These are phyloP conservation scores for Starmerella vitae DNA, from an alignment of 805 yeast species.

Conservation along the genomic window DNA sequence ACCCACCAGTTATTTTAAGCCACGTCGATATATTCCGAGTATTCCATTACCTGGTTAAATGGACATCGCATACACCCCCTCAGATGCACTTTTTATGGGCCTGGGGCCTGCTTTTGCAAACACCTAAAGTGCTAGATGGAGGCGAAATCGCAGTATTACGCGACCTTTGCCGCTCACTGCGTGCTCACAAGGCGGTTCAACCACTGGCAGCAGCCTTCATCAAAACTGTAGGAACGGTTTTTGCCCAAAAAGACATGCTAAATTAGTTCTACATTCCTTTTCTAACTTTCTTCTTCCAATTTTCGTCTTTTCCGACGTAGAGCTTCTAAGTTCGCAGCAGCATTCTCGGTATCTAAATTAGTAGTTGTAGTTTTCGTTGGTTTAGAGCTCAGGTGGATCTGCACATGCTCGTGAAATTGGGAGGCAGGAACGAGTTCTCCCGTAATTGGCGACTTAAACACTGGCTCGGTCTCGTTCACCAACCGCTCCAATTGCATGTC, in stretches of 20 bases:
- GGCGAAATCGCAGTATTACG: slow-evolving; percentile 33
- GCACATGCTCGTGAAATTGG: slow-evolving; percentile 53
- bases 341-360: slow-evolving; percentile 27
- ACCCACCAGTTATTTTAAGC: slow-evolving; percentile 29
- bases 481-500: slow-evolving; percentile 5
- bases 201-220: slow-evolving; percentile 10
- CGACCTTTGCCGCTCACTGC: slow-evolving; percentile 25
- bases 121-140: slow-evolving; percentile 30
- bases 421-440: slow-evolving; percentile 55
- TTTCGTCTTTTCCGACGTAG: slow-evolving; percentile 9
- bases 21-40: slow-evolving; percentile 29
- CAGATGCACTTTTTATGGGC: slow-evolving; percentile 30
- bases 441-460: slow-evolving; percentile 68
- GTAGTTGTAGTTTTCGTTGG: slow-evolving; percentile 26
- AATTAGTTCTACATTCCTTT: background rate
- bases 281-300: slow-evolving; percentile 3
- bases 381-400: slow-evolving; percentile 54
- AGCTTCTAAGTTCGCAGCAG: slow-evolving; percentile 29
- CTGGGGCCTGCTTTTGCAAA: slow-evolving; percentile 29
- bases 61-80: slow-evolving; percentile 29
- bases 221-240: slow-evolving; percentile 15
- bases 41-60: slow-evolving; percentile 32
- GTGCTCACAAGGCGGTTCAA: background rate
- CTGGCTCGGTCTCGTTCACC: slow-evolving; percentile 21
- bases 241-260: slow-evolving; percentile 18